Evolutionary conservation across 1,284 basidiomycete species (phyloP), one percentile per base, ranked within the genome.

Genomic region (Malassezia yamatoensis): DNA sequence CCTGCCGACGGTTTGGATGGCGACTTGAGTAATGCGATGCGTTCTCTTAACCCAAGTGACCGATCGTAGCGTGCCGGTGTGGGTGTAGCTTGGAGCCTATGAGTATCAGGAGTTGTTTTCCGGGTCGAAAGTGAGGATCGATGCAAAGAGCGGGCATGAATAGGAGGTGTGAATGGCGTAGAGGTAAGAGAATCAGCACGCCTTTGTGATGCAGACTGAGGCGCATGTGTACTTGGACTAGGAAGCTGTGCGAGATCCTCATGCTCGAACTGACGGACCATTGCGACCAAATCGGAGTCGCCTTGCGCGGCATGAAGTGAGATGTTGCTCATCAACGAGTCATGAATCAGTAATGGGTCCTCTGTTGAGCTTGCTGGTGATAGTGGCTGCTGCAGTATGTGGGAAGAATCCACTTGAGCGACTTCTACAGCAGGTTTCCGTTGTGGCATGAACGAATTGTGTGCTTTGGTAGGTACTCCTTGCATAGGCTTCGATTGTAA

Each of bases 311-410:
- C 55, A 24, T 46, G 50, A 39, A 58, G 39, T 2, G 55, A 43
- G 40, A 58, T 33, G 35, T 58, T 48, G 6, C 29, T 6, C 13
- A 29, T 8, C 8, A 18, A 10, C 10, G 49, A 29, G 5, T 58
- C 55, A 33, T 53, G 29, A 29, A 58, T 38, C 20, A 58, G 51
- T 12, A 58, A 16, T 15, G 55, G 55, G 40, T 58, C 55, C 33
- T 58, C 55, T 16, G 55, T 58, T 13, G 55, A 58, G 51, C 55
- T 58, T 15, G 51, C 55, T 2, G 55, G 55, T 18, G 55, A 58
- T 9, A 41, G 49, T 34, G 50, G 49, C 18, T 21, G 45, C 45
- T 24, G 34, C 34, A 47, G 18, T 20, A 47, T 3, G 15, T 51
- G 49, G 39, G 49, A 24, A 12, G 8, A 16, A 21, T 50, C 13